Base-by-base conservation (phyloP, 768 basidiomycete species). In the Rhodotorula toruloides region DNA sequence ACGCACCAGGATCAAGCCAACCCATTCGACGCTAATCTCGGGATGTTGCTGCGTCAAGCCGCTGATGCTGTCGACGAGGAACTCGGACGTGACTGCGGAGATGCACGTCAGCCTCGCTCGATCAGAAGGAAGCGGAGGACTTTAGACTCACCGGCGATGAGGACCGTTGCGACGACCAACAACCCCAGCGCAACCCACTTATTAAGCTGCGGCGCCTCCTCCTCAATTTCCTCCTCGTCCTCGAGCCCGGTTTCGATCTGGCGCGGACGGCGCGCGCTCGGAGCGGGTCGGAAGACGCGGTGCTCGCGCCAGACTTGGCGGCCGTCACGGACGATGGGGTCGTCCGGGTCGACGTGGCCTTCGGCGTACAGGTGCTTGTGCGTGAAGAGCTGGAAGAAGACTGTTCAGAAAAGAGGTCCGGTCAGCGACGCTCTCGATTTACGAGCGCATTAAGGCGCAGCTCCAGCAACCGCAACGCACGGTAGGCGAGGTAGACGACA, bases 61-160 rank as follows among this genome's bases (percentile, higher is more conserved):
- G 68, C 83, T 80, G 71, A 76, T 93, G 9, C 88, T 88, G 74
- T 83, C 85, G 10, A 97, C 91, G 5, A 97, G 82, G 78, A 76
- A 80, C 72, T 82, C 87, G 17, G 87, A 86, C 7, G 82, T 86
- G 63, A 87, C 76, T 25, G 83, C 81, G 42, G 55, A 50, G n/a
- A 52, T 53, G 27, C 10, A 3, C 16, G 31, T 29, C 8, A 37
- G 27, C 32, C 22, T 13, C 22, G 21, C 31, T 39, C 21, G 29
- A 46, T 17, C 34, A 22, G 50, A 32, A 32, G 50, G 36, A 22
- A 52, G 34, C 17, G 6, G 42, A 17, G 42, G 16, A 17, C 6
- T 19, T 5, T n/a, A n/a, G 16, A 17, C 42, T 16, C 42, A 57
- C 60, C 39, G 9, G 55, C 60, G 25, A 58, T 49, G 12, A 58